phyloP scores from a whole-genome alignment of 352 stramenopile species.

The Phytophthora pistaciae region DNA sequence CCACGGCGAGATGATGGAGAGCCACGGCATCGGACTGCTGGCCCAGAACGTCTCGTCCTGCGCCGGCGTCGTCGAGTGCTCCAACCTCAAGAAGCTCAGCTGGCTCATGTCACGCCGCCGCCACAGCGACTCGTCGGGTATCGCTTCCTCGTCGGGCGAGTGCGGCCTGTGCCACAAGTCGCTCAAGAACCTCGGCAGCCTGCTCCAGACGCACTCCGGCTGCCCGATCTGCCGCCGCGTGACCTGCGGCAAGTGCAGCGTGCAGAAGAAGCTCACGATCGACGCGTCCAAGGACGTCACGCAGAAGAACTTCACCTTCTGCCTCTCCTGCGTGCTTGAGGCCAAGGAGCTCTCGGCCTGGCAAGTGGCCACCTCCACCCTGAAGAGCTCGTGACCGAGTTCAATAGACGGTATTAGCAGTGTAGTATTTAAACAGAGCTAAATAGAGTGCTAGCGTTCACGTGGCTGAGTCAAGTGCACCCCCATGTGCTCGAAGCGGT shows the following conservation, averaged over 20 bases:
- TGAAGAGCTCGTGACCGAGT: constrained; percentile 13
- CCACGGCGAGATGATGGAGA: constrained; percentile 50
- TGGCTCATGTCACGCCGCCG: constrained; percentile 52
- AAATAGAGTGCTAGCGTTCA: background rate
- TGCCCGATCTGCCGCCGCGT: constrained; percentile 44
- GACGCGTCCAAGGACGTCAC: constrained; percentile 47
- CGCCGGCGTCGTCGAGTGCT: constrained; percentile 48
- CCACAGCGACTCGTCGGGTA: constrained; percentile 27
- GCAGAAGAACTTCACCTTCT: constrained; percentile 67
- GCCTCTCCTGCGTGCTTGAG: constrained; percentile 59
- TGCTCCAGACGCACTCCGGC: constrained; percentile 26
- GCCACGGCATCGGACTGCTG: constrained; percentile 46
- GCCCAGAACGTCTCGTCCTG: constrained; percentile 42
- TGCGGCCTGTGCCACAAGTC: constrained; percentile 46
- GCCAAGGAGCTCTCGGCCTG: constrained; percentile 50
- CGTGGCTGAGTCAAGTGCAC: background rate
- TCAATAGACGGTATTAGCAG: background rate
- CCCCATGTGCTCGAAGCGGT: background rate
- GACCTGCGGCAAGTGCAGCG: constrained; percentile 58
- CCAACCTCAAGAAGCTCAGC: constrained; percentile 70
- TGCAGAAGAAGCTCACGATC: constrained; percentile 58
- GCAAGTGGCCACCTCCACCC: constrained; percentile 41
- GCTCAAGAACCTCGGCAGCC: constrained; percentile 32
- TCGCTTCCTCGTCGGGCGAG: constrained; percentile 10
- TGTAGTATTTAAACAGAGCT: constrained; percentile 29